A percentile compares a stretch with the other conserved stretches of the same genome.
Conservation (phyloP, 1,284 basidiomycete genomes). For the Puccinia coronata region DNA sequence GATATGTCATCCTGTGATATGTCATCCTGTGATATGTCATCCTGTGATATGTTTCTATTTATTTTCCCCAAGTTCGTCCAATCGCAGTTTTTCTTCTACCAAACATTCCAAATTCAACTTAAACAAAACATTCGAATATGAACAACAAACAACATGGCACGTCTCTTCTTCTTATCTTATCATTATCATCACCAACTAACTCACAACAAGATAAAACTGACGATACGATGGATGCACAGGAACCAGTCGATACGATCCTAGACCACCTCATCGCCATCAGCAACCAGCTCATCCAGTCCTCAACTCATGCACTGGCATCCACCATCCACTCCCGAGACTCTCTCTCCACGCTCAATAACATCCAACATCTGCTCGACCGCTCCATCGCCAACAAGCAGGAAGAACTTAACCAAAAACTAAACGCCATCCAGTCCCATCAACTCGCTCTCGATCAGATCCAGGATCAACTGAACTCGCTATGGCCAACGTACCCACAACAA, state of each 20-base stretch:
- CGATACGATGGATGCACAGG: too few relatives aligned
- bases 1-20: too few relatives aligned
- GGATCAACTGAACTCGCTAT: not conserved
- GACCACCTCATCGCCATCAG: conserved; percentile 26
- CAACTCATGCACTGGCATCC: conserved; percentile 3
- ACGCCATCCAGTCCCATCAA: conserved; percentile 2
- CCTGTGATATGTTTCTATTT: too few relatives aligned
- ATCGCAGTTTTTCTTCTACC: too few relatives aligned
- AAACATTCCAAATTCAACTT: too few relatives aligned
- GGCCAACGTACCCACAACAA: not conserved
- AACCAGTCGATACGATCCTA: not conserved
- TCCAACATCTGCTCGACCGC: conserved; percentile 14
- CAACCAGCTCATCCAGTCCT: conserved; percentile 16
- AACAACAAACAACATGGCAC: too few relatives aligned
- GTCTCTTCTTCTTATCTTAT: too few relatives aligned
- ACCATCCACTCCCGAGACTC: conserved; percentile 14
- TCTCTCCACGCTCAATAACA: not conserved
- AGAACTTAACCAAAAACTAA: not conserved
- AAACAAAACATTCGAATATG: too few relatives aligned
- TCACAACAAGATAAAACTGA: too few relatives aligned
- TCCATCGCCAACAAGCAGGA: conserved; percentile 5
- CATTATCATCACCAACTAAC: too few relatives aligned
- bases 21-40: too few relatives aligned
- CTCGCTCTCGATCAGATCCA: not conserved
- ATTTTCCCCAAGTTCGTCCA: too few relatives aligned